phyloP scores from a whole-genome alignment of 2,329 filamentous ascomycete genomes.

The Curvularia lunata region DNA sequence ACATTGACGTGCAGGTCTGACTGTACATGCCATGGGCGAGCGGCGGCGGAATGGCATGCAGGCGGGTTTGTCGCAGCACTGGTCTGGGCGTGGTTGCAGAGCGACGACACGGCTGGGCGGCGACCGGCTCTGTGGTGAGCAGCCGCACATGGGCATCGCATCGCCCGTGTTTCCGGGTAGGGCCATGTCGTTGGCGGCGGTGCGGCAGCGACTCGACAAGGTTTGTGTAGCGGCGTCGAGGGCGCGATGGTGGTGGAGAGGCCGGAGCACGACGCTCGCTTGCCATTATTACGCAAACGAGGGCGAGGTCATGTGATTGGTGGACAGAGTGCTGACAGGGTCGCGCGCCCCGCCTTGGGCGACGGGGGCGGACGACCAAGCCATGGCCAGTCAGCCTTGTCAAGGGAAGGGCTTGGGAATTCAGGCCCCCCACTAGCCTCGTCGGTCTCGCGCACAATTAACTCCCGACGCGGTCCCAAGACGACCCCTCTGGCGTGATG shows the following conservation, averaged over 20 bases:
- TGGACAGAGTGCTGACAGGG: conserved; percentile 4
- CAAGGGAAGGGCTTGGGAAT: conserved; percentile 14
- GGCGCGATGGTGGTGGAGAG: conserved; percentile 8
- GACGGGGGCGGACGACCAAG: conserved; percentile 8
- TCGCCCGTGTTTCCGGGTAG: conserved; percentile 12
- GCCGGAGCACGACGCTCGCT: conserved; percentile 14
- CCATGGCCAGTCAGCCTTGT: conserved; percentile 42
- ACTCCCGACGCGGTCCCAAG: conserved; percentile 20
- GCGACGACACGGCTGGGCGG: conserved; percentile 2
- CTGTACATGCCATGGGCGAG: conserved; percentile 3
- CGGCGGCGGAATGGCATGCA: not conserved
- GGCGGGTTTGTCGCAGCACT: conserved; percentile 5
- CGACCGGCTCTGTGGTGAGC: conserved; percentile 4
- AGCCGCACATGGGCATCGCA: conserved; percentile 10
- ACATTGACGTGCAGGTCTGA: conserved; percentile 17
- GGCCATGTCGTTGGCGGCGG: not conserved
- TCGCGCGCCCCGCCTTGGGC: conserved; percentile 11
- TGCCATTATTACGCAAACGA: conserved; percentile 8
- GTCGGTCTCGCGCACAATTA: conserved; percentile 36
- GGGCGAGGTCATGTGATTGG: conserved; percentile 9
- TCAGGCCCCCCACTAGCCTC: conserved; percentile 44
- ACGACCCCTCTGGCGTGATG: conserved; percentile 25
- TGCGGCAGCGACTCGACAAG: conserved; percentile 4
- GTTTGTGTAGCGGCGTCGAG: not conserved
- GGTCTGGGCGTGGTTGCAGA: conserved; percentile 9